Evolutionary conservation across 139 green algal genomes (phyloP).

Genomic region (Chlorella sp.): DNA sequence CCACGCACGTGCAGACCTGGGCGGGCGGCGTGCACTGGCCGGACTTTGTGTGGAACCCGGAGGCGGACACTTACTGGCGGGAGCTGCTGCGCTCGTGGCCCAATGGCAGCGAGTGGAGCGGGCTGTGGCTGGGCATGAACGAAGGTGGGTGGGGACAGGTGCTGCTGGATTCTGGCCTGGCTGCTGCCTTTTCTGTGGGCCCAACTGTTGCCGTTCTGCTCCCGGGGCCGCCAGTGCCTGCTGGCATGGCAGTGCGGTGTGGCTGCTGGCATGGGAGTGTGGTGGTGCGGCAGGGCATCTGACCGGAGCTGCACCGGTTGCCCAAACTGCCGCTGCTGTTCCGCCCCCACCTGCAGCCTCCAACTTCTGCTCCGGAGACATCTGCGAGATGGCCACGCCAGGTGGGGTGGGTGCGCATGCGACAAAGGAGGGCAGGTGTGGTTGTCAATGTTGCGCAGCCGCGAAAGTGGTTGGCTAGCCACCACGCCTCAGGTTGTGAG

Average conservation of each 20-base stretch:
- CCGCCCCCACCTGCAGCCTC: constrained; percentile 31
- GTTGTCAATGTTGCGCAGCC: no score
- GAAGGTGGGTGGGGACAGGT: constrained; percentile 59
- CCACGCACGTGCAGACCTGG: background rate
- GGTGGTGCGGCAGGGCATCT: no score
- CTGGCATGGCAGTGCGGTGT: no score
- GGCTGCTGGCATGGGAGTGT: no score
- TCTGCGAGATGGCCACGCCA: background rate
- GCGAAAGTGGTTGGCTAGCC: no score
- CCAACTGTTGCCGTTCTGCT: no score
- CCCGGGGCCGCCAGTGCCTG: no score
- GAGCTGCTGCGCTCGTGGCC: constrained; percentile 43
- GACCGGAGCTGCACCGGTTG: no score
- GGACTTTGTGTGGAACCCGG: constrained; percentile 57
- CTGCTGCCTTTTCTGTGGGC: background rate
- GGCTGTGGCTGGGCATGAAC: constrained; percentile 81
- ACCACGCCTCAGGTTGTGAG: no score
- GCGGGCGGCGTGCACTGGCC: constrained; percentile 61
- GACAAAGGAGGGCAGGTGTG: no score
- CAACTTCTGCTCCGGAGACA: constrained; percentile 82
- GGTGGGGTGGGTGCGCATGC: background rate
- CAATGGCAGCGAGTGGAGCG: constrained; percentile 45
- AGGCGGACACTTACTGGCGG: background rate
- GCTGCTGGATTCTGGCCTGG: background rate
- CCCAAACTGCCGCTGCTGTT: background rate